These are phyloP conservation scores for Erysimum pusillum DNA, from an alignment of 441 rosid species.

Conservation along the genomic window DNA sequence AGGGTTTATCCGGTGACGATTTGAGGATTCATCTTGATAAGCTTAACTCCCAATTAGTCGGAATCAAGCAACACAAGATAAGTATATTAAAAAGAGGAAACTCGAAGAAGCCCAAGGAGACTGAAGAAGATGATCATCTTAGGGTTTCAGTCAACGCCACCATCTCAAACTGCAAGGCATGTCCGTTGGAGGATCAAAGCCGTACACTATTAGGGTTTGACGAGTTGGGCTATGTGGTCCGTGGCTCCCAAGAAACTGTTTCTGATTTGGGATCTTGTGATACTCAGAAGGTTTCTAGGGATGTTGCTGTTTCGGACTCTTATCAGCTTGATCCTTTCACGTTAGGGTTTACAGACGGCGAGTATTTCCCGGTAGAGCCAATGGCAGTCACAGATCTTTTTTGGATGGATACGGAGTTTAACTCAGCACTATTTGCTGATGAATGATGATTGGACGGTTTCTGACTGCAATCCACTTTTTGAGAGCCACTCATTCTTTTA, in stretches of 20 bases:
- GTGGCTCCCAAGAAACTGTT: slow-evolving; percentile 1
- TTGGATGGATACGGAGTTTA: not conserved
- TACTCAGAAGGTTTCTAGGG: not conserved
- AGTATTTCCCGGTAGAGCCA: not conserved
- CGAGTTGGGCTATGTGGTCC: not conserved
- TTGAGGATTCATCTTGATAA: not conserved
- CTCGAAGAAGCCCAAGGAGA: not conserved
- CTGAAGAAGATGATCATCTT: not conserved
- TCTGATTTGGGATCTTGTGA: not conserved
- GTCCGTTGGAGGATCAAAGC: not conserved
- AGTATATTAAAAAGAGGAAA: not conserved
- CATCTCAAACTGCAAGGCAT: not conserved
- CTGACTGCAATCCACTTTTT: not conserved
- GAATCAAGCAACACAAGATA: not conserved
- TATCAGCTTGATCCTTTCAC: not conserved
- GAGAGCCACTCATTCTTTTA: not conserved
- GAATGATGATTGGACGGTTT: not conserved
- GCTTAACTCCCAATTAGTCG: not conserved
- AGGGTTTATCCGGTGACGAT: not conserved
- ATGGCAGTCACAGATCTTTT: not conserved
- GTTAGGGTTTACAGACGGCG: not conserved
- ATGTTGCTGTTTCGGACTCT: not conserved
- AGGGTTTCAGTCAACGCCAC: not conserved
- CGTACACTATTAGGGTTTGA: not conserved
- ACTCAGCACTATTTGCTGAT: not conserved